Base-by-base conservation (phyloP, 768 basidiomycete genomes). In the Trametes meyenii region DNA sequence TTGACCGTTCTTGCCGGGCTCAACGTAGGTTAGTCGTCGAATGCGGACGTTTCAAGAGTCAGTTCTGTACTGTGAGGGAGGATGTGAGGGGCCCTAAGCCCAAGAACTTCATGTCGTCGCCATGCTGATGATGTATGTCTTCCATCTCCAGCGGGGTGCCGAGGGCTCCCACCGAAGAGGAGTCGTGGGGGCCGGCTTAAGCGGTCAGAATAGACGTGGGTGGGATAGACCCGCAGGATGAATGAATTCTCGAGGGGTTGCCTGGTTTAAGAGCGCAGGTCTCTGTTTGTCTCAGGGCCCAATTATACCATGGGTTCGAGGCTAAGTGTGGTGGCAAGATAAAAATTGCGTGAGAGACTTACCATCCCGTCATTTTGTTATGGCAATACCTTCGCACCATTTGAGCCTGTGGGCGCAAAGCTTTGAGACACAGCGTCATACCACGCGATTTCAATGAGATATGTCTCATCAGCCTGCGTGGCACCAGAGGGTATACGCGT, bases 131-230 rank as follows among this genome's bases (percentile, higher is more conserved):
- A 55, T 45, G 40, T 5, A 24, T 44, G 21, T 14, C 19, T 17
- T 36, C 7, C 33, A 21, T 38, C 12, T 45, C 42, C 7, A 35
- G 29, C 23, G 19, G 43, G 43, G 1, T 26, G 11, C 13, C 21
- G 3, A 7, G 38, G 26, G 16, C 24, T 55, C 54, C 54, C 54
- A 55, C 43, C 26, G 29, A 8, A 23, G 23, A n/a, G 16, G 40
- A 12, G 6, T 19, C 43, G 54, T 55, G 54, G 44, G 36, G 26
- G 33, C 26, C 33, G 43, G 43, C 29, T 33, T 11, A 19, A 7
- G 24, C 3, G 16, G 10, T 35, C n/a, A 21, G 45, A 55, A 55
- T 55, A 55, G 54, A 11, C 43, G 54, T 55, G 54, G 14, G 54
- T 35, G 21, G 33, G 19, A n/a, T 21, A 33, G 33, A 33, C 54